Evolutionary conservation across 257 asterid genomes (phyloP).

Genomic region (Penstemon barbatus): DNA sequence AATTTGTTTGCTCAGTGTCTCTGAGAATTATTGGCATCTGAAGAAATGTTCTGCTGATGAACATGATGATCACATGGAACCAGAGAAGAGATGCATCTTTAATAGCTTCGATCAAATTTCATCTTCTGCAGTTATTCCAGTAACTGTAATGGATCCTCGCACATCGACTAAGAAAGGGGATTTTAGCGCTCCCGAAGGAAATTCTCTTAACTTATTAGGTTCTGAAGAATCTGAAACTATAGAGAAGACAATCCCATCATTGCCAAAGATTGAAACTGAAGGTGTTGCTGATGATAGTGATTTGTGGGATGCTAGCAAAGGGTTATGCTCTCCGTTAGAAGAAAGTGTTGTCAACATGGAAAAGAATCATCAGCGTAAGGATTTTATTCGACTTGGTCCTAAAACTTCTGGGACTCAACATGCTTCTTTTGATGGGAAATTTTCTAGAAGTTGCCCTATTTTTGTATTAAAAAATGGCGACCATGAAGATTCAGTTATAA

Average conservation of each 20-base stretch:
- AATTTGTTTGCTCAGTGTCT: conserved; percentile 38
- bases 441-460: conserved; percentile 64
- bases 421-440: conserved; percentile 38
- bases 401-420: conserved; percentile 38
- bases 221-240: conserved; percentile 36
- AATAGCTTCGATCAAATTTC: conserved; percentile 41
- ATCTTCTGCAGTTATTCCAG: conserved; percentile 49
- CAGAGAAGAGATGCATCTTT: conserved; percentile 29
- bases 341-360: conserved; percentile 66
- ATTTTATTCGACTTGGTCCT: conserved; percentile 47
- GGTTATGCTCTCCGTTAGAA: conserved; percentile 61
- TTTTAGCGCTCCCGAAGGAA: conserved; percentile 34
- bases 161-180: conserved; percentile 31
- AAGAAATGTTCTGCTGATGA: conserved; percentile 38
- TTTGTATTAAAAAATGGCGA: conserved; percentile 55
- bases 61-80: conserved; percentile 27
- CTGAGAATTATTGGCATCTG: conserved; percentile 36
- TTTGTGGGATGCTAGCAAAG: conserved; percentile 69
- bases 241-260: conserved; percentile 28
- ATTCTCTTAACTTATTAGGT: conserved; percentile 26
- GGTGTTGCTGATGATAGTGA: conserved; percentile 29
- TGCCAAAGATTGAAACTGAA: conserved; percentile 36
- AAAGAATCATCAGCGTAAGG: conserved; percentile 55
- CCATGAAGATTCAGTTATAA: conserved; percentile 42
- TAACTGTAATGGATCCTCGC: conserved; percentile 77